Evolutionary conservation across 176 grass and related monocot genomes (phyloP).

Genomic region (Ensete glaucum): DNA sequence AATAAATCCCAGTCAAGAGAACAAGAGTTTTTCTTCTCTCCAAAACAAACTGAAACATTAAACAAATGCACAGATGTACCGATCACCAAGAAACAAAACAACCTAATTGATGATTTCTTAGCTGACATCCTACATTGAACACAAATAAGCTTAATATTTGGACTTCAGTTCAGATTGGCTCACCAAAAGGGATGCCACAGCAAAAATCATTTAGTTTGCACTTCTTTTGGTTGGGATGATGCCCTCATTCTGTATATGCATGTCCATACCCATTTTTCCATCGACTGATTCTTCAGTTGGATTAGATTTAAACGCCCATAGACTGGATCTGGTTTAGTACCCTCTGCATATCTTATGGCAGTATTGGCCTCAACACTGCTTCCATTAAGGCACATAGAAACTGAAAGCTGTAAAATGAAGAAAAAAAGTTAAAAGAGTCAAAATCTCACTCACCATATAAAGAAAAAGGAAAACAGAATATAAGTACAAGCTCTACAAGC

Average conservation of each 20-base stretch:
- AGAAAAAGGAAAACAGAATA: too few relatives aligned
- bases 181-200: slow-evolving; percentile 91
- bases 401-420: slow-evolving; percentile 30
- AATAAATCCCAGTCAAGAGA: too few relatives aligned
- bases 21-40: too few relatives aligned
- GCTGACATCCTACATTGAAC: neutral
- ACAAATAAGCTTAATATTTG: neutral
- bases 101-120: too few relatives aligned
- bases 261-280: slow-evolving; percentile 14
- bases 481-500: too few relatives aligned
- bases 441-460: neutral
- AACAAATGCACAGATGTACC: too few relatives aligned
- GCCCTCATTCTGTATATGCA: slow-evolving; percentile 17
- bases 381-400: slow-evolving; percentile 32
- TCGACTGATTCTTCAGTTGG: slow-evolving; percentile 16
- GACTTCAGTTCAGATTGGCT: slow-evolving; percentile 2
- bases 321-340: slow-evolving; percentile 14
- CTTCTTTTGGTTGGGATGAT: slow-evolving; percentile 33
- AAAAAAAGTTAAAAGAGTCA: slow-evolving; percentile 7
- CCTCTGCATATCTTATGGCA: slow-evolving; percentile 28
- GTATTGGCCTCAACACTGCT: slow-evolving; percentile 31
- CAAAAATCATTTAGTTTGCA: slow-evolving; percentile 96
- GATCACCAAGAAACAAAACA: too few relatives aligned
- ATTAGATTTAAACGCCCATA: slow-evolving; percentile 22
- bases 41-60: too few relatives aligned